phyloP scores from a whole-genome alignment of 108 stramenopile species.

The Skeletonema marinoi region DNA sequence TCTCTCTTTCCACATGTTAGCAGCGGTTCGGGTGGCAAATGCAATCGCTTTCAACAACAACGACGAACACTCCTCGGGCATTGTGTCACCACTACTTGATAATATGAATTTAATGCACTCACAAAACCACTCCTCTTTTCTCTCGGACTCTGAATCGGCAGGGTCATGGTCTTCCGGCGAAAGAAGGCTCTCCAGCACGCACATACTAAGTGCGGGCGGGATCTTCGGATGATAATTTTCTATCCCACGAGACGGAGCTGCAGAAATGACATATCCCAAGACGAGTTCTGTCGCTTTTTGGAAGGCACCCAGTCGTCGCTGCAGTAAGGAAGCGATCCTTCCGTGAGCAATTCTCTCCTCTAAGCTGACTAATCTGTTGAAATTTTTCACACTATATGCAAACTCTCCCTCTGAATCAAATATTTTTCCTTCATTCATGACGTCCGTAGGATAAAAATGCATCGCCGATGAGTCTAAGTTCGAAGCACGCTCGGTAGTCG shows the following conservation, averaged over 20 bases:
- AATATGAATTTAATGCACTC: conserved; percentile 12
- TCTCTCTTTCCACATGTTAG: conserved; percentile 53
- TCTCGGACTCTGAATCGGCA: not conserved
- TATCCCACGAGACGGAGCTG: conserved; percentile 46
- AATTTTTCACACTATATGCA: conserved; percentile 45
- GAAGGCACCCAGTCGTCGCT: conserved; percentile 43
- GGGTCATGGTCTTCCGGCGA: conserved; percentile 32
- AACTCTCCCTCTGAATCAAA: conserved; percentile 2
- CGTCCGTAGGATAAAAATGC: conserved; percentile 40
- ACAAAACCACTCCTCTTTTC: conserved; percentile 25
- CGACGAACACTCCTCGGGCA: not conserved
- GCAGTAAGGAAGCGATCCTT: conserved; percentile 48
- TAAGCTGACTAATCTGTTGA: conserved; percentile 53
- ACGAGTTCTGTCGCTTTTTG: conserved; percentile 51
- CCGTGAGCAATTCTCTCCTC: conserved; percentile 64
- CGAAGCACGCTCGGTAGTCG: conserved; percentile 52
- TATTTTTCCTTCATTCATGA: not conserved
- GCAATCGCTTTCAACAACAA: conserved; percentile 26
- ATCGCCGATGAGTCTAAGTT: conserved; percentile 29
- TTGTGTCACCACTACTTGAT: not conserved
- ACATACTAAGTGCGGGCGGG: conserved; percentile 73
- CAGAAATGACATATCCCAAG: conserved; percentile 58
- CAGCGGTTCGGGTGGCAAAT: conserved; percentile 38
- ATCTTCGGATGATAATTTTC: conserved; percentile 62
- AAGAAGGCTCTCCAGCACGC: conserved; percentile 70